Evolutionary conservation across 805 yeast genomes (phyloP).

Genomic region (Allodekkera sacchari): DNA sequence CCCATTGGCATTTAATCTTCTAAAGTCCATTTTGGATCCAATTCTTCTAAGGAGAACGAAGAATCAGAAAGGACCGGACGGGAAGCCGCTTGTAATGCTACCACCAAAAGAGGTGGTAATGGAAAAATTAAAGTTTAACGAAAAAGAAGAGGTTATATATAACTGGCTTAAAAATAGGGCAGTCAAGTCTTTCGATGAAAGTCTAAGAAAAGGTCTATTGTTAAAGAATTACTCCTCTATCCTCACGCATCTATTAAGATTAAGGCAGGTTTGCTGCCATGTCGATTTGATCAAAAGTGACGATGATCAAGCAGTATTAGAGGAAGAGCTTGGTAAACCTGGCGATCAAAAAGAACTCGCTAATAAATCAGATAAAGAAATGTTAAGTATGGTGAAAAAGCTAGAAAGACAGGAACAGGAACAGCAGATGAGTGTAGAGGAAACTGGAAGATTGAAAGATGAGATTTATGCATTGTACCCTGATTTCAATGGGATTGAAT

Average conservation of each 20-base stretch:
- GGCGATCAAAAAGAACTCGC: slow-evolving; percentile 7
- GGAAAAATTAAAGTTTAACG: slow-evolving; percentile 58
- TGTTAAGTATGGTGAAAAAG: slow-evolving; percentile 12
- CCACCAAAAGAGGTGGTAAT: slow-evolving; percentile 71
- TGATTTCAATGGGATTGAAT: slow-evolving; percentile 45
- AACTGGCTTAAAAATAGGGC: slow-evolving; percentile 63
- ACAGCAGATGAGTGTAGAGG: slow-evolving; percentile 18
- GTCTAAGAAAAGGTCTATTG: slow-evolving; percentile 57
- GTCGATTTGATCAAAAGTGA: slow-evolving; percentile 45
- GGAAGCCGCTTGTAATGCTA: slow-evolving; percentile 62
- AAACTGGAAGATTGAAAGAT: slow-evolving; percentile 15
- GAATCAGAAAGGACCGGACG: slow-evolving; percentile 66
- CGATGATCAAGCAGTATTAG: slow-evolving; percentile 25
- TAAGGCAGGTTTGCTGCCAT: slow-evolving; percentile 88
- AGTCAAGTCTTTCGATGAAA: slow-evolving; percentile 49
- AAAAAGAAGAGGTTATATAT: slow-evolving; percentile 58
- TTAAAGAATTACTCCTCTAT: slow-evolving; percentile 69
- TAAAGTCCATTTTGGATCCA: slow-evolving; percentile 82
- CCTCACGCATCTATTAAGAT: slow-evolving; percentile 70
- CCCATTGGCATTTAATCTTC: slow-evolving; percentile 67
- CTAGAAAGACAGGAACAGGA: slow-evolving; percentile 20
- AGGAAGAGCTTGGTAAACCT: slow-evolving; percentile 37
- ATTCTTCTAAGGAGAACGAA: slow-evolving; percentile 79
- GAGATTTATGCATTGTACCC: slow-evolving; percentile 27
- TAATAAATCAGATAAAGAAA: slow-evolving; percentile 13